phyloP scores from a whole-genome alignment of 148 eudicot species.

The Hydrangea macrophylla region DNA sequence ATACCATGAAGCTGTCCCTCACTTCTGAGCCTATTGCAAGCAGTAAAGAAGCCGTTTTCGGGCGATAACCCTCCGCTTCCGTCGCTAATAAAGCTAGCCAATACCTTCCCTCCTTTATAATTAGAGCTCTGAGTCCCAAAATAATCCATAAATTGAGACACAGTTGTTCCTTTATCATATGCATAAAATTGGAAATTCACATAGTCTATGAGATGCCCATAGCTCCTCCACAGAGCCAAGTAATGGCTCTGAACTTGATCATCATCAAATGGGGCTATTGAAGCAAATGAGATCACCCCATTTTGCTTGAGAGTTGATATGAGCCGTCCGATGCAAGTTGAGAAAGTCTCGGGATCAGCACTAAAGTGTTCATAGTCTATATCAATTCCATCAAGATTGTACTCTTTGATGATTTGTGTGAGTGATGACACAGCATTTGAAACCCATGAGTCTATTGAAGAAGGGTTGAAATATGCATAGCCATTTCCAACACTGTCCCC shows the following conservation, averaged over 20 bases:
- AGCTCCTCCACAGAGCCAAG: conserved; percentile 30
- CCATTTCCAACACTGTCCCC: conserved; percentile 24
- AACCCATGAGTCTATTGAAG: conserved; percentile 26
- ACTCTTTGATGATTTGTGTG: conserved; percentile 20
- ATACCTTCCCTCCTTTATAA: conserved; percentile 25
- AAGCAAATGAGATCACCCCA: conserved; percentile 22
- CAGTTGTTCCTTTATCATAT: conserved; percentile 14
- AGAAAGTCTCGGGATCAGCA: conserved; percentile 16
- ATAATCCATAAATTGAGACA: conserved; percentile 20
- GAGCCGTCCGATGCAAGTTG: conserved; percentile 28
- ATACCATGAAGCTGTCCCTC: conserved; percentile 24
- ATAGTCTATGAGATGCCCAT: conserved; percentile 31
- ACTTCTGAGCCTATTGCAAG: conserved; percentile 24
- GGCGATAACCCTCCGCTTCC: conserved; percentile 26
- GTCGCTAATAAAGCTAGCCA: conserved; percentile 20
- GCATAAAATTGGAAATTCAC: conserved; percentile 39
- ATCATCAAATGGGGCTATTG: conserved; percentile 33
- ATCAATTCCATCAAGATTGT: conserved; percentile 34
- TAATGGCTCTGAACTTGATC: conserved; percentile 27
- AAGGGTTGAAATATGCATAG: conserved; percentile 14
- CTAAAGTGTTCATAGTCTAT: conserved; percentile 31
- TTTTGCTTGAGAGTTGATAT: conserved; percentile 19
- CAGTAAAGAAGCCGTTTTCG: conserved; percentile 21
- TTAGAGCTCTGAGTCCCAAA: conserved; percentile 18
- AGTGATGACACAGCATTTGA: conserved; percentile 28